Evolutionary conservation across 2,329 filamentous ascomycete species (phyloP).

Genomic region (Alternaria tenuissima): DNA sequence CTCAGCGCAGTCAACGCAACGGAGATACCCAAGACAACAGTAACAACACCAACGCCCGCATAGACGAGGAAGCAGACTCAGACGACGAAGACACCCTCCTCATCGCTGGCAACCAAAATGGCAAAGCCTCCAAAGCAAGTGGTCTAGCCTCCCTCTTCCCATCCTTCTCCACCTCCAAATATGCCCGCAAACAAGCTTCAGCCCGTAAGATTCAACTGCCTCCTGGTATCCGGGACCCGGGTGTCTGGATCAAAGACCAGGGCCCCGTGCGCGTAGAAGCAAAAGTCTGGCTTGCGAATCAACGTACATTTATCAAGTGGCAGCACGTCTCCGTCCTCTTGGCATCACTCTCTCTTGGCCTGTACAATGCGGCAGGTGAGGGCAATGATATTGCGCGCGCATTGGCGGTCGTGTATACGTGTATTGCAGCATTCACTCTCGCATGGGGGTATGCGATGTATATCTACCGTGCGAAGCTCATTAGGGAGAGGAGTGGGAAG

Average conservation of each 20-base stretch:
- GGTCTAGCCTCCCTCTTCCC: conserved; percentile 78
- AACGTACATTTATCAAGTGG: conserved; percentile 98
- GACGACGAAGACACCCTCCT: conserved; percentile 52
- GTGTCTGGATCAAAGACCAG: conserved; percentile 90
- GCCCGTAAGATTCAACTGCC: conserved; percentile 69
- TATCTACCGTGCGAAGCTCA: conserved; percentile 77
- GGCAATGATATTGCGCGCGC: conserved; percentile 75
- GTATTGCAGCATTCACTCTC: conserved; percentile 82
- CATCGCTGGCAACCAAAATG: conserved; percentile 37
- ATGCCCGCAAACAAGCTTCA: conserved; percentile 56
- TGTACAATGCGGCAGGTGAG: conserved; percentile 87
- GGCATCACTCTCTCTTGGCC: conserved; percentile 79
- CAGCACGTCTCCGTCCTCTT: conserved; percentile 92
- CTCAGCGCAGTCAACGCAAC: conserved; percentile 7
- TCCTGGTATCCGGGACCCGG: conserved; percentile 86
- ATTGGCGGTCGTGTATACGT: conserved; percentile 84
- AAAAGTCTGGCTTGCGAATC: conserved; percentile 98
- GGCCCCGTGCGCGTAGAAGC: conserved; percentile 92
- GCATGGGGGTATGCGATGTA: conserved; percentile 90
- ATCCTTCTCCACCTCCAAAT: conserved; percentile 79
- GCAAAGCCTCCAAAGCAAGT: conserved; percentile 62
- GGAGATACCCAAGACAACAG: not conserved
- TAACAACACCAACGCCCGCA: conserved; percentile 45
- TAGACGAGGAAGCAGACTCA: conserved; percentile 57
- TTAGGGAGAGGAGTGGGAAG: conserved; percentile 83